phyloP scores from a whole-genome alignment of 441 rosid species.

The Euphorbia celastroides region DNA sequence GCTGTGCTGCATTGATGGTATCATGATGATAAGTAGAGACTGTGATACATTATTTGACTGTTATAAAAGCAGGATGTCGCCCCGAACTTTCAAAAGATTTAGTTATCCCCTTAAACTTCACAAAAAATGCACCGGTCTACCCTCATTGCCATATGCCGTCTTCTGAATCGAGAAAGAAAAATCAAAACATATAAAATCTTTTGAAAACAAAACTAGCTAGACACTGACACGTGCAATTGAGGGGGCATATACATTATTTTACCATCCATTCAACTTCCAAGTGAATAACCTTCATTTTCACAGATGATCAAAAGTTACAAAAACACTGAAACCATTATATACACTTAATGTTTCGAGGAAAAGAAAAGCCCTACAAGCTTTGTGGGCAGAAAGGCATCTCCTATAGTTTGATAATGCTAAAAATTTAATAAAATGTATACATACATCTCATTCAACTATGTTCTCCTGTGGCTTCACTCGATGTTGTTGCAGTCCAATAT shows the following conservation, averaged over 20 bases:
- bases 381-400: neutral
- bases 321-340: neutral
- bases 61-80: neutral
- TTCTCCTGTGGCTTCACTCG: slow-evolving; percentile 4
- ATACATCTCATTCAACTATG: neutral
- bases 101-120: too few relatives aligned
- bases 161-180: too few relatives aligned
- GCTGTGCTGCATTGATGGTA: slow-evolving; percentile 2
- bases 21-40: neutral
- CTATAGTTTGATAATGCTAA: neutral
- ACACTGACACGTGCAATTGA: too few relatives aligned
- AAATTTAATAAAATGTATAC: neutral
- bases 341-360: neutral
- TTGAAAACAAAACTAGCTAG: too few relatives aligned
- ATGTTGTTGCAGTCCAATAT: neutral
- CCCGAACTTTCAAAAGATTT: too few relatives aligned
- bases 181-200: too few relatives aligned
- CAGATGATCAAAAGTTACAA: too few relatives aligned
- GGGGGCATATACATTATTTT: too few relatives aligned
- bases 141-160: too few relatives aligned
- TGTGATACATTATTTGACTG: neutral
- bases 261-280: too few relatives aligned
- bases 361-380: neutral
- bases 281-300: too few relatives aligned
- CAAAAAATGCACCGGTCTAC: too few relatives aligned